Percentiles rank a stretch among this genome's conserved stretches.
Conservation (phyloP, 2,329 filamentous ascomycete genomes). For the Ophidiomyces ophidiicola region DNA sequence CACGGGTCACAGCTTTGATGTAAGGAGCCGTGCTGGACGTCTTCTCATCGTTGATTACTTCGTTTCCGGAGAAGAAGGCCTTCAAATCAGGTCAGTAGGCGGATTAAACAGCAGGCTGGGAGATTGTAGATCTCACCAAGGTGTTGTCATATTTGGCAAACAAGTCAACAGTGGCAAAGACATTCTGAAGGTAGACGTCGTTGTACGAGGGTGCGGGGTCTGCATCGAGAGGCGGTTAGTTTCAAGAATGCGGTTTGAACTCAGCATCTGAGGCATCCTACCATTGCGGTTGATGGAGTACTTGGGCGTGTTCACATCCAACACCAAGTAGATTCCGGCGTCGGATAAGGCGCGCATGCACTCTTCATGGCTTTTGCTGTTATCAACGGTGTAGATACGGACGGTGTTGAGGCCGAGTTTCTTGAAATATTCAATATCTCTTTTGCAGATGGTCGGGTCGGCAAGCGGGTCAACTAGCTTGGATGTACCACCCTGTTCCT, state of each 20-base stretch:
- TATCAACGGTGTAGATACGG: conserved; percentile 87
- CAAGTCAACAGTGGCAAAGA: conserved; percentile 79
- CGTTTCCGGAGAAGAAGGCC: conserved; percentile 73
- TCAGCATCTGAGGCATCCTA: conserved; percentile 3
- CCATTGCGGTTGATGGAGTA: conserved; percentile 70
- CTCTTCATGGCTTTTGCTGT: conserved; percentile 63
- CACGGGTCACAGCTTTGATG: conserved; percentile 66
- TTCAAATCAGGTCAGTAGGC: neutral
- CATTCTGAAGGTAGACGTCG: conserved; percentile 65
- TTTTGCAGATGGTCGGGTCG: conserved; percentile 56
- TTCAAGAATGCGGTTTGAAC: neutral
- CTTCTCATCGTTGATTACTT: conserved; percentile 59
- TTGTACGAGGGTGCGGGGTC: conserved; percentile 72
- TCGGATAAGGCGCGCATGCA: conserved; percentile 74
- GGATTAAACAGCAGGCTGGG: neutral
- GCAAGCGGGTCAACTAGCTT: conserved; percentile 61
- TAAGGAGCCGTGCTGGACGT: conserved; percentile 58
- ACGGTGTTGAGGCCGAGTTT: conserved; percentile 80
- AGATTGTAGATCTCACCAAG: conserved; percentile 31
- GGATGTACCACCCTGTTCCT: conserved; percentile 44
- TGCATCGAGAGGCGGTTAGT: conserved; percentile 15
- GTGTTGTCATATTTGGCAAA: conserved; percentile 78
- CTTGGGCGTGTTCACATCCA: conserved; percentile 81
- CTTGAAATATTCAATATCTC: conserved; percentile 72
- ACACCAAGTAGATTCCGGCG: conserved; percentile 81